Evolutionary conservation across 352 stramenopile genomes (phyloP), one percentile per base, ranked within the genome.

Genomic region (Phytophthora uliginosa): DNA sequence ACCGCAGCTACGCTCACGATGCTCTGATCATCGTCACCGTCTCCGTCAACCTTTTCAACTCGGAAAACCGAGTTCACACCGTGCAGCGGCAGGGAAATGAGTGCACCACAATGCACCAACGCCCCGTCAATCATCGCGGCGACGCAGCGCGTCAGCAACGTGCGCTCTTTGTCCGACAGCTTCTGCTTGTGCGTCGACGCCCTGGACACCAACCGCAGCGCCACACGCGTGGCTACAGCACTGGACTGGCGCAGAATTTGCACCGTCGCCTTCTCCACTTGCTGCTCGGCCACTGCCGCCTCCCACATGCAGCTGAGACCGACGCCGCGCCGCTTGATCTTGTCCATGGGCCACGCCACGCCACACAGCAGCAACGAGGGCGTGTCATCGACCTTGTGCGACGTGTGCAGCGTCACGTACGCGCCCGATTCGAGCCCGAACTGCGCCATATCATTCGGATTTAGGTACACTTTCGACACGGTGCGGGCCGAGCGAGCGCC

Each of bases 221-320:
- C 59, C 7, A 91, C 54, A 8, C 36, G 63, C 24, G 65, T 73
- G 6, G 83, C 82, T 8, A 13, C 61, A 59, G 42, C 48, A 47
- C 57, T 65, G 17, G 52, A 22, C 26, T 70, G 31, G 22, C 69
- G 42, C 18, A 85, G 22, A 31, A 81, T 61, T 18, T 76, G 58
- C 13, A 86, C 77, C n/a, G 59, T 69, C 9, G 77, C 72, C 17
- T 48, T 71, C 45, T 74, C 63, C 22, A 73, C 61, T 20, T 67
- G 26, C 64, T 76, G 52, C 26, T 69, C 53, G 5, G 33, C 56
- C 2, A 90, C 66, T 34, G 78, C 72, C 8, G 76, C 77, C 69
- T 93, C 87, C 88, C 88, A 95, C 73, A 95, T 88, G 63, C 73
- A 81, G 76, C 84, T 92, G 3, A 95, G 66, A 52, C 85, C 88